Base-by-base conservation (phyloP, 306 rosid genomes). In the Trifolium repens region DNA sequence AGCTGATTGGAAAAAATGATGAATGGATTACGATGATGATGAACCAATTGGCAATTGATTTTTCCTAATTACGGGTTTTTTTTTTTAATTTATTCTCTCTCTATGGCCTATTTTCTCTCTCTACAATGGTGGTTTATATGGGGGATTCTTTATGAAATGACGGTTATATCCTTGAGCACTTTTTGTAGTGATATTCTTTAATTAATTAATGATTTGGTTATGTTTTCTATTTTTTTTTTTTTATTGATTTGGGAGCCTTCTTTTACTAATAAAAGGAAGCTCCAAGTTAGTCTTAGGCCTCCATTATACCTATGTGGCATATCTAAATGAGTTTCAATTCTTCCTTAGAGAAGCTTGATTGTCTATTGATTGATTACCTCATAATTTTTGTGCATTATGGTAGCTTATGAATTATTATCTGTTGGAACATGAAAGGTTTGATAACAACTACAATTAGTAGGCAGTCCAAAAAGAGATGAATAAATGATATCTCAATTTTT, bases 41-140 rank as follows among this genome's bases (percentile, higher is more conserved):
- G 5, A 54, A 32, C 35, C 35, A 47, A 27, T 79, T 32, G 66
- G 57, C 74, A 82, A 69, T 79, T 37, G 72, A 74, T n/a, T 39
- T 63, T 44, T 67, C 67, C 78, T 75, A 83, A 69, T 73, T 73
- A 74, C 22, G 47, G 74, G 0, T 35, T 6, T 49, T 61, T 8
- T 15, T 4, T 32, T 32, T 32, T 4, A n/a, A n/a, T 32, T 32
- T 1, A 4, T 46, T 78, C 79, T 81, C 71, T 53, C 63, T 50
- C 67, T 34, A 59, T 59, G 19, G 43, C 47, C 68, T 54, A 2
- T 57, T 66, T 68, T 72, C 32, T 71, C 57, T 57, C 79, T 73
- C 76, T 58, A 15, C 39, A 17, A 26, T 46, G 2, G 17, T 39
- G 67, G 67, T 54, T 17, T 70, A 37, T 74, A 69, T 1, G 17